Evolutionary conservation across 371 early-diverging fungal species (phyloP), one percentile per base, ranked within the genome.

Genomic region (Mortierella sp.): DNA sequence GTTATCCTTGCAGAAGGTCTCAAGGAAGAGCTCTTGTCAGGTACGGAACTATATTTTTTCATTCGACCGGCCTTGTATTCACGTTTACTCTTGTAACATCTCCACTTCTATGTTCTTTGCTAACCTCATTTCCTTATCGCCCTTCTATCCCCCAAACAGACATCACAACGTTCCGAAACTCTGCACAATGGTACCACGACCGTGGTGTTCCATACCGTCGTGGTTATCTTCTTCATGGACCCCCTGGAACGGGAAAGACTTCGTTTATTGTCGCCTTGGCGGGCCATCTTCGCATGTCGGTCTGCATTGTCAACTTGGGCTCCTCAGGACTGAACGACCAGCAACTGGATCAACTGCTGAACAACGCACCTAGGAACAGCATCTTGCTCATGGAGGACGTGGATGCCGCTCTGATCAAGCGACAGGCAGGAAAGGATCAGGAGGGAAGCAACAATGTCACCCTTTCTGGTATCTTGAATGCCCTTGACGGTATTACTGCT

Each of bases 311-410:
- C 79, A 93, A 85, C 80, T 84, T 86, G 73, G 86, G 85, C 60
- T 86, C 87, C 54, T 81, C 88, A 78, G 73, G 81, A 27, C 63
- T 83, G 80, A 84, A 85, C 72, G 88, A 93, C 82, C 82, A 85
- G 43, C 85, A 84, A 60, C 79, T 91, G 42, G 82, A 86, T 32
- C 82, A 84, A 32, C 84, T 87, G 34, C 86, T 95, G 73, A 84
- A 89, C 44, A 84, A 83, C 51, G 86, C 91, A 28, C 91, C 95
- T 53, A 85, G 89, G 12, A 92, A 92, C 67, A 83, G 89, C 31
- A 91, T 95, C 44, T 84, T 95, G 42, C 92, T 95, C 23, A 90
- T 95, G 73, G 96, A 95, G 72, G 96, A 95, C 76, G 87, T 94
- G 8, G 96, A 95, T 80, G 89, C 96, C 8, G 84, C 86, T 42